Evolutionary conservation across 495 filamentous ascomycete species (phyloP).

Genomic region (Aspergillus affinis): DNA sequence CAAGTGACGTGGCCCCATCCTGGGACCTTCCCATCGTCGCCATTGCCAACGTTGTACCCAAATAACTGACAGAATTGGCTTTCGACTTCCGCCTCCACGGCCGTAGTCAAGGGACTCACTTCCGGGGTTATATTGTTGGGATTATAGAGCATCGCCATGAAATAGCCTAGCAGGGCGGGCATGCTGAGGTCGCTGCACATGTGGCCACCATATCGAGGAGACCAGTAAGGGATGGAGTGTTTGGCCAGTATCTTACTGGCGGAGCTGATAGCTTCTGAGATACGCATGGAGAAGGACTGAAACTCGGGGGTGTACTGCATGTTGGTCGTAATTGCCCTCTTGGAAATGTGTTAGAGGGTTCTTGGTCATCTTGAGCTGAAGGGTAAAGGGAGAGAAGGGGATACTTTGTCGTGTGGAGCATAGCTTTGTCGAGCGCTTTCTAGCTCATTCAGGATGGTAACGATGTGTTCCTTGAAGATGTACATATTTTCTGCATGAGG

Average conservation of each 20-base stretch:
- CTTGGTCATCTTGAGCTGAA: neutral
- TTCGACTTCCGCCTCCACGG: constrained; percentile 41
- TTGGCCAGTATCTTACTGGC: constrained; percentile 30
- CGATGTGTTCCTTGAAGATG: constrained; percentile 36
- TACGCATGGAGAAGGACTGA: constrained; percentile 23
- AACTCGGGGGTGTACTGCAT: constrained; percentile 29
- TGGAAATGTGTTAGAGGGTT: constrained; percentile 3
- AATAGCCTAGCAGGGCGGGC: constrained; percentile 40
- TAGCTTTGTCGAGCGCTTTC: constrained; percentile 29
- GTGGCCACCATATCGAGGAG: constrained; percentile 45
- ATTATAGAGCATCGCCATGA: constrained; percentile 51
- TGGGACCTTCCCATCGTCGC: constrained; percentile 14
- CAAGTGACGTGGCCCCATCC: constrained; percentile 46
- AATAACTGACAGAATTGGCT: constrained; percentile 46
- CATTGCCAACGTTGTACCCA: constrained; percentile 35
- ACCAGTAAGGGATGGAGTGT: constrained; percentile 46
- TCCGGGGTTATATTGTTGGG: constrained; percentile 51
- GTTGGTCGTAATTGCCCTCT: constrained; percentile 33
- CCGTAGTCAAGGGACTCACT: constrained; percentile 41
- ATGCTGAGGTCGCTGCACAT: constrained; percentile 42
- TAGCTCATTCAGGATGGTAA: constrained; percentile 34
- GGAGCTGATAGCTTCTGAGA: constrained; percentile 23
- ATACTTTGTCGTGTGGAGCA: constrained; percentile 29
- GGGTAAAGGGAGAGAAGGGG: neutral
- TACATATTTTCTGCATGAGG: constrained; percentile 41